These are phyloP conservation scores for Hypoxylon sp. DNA, from an alignment of 2,329 filamentous ascomycete genomes.

Conservation along the genomic window DNA sequence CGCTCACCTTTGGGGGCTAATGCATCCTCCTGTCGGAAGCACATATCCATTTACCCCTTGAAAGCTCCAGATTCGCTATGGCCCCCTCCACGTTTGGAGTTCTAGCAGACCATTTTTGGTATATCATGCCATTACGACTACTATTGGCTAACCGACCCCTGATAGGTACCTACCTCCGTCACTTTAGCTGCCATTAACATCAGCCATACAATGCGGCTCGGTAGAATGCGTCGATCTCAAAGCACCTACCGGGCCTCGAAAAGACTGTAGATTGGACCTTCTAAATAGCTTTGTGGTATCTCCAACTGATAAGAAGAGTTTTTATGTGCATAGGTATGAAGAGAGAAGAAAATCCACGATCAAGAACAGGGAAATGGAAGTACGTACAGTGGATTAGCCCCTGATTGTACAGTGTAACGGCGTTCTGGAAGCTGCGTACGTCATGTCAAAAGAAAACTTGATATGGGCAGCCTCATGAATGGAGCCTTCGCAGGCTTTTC, in stretches of 20 bases:
- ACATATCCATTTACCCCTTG: constrained; percentile 22
- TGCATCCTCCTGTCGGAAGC: constrained; percentile 38
- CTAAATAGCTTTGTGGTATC: neutral
- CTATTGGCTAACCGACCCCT: constrained; percentile 11
- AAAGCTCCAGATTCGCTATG: constrained; percentile 27
- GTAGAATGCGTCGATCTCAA: constrained; percentile 17
- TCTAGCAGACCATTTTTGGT: constrained; percentile 18
- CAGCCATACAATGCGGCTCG: constrained; percentile 6
- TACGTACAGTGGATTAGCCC: neutral
- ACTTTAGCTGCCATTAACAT: constrained; percentile 15
- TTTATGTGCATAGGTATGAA: neutral
- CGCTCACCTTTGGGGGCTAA: constrained; percentile 27
- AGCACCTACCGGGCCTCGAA: neutral
- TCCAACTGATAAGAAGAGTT: neutral
- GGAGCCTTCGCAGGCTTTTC: no score
- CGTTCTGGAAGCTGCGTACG: no score
- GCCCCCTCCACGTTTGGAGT: constrained; percentile 25
- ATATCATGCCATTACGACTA: constrained; percentile 13
- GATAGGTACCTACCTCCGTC: constrained; percentile 2
- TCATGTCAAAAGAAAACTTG: neutral
- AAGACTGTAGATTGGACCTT: neutral
- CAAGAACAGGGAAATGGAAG: neutral
- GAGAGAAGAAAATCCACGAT: neutral
- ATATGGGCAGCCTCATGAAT: no score
- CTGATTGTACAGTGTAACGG: neutral